Base-by-base conservation (phyloP, 2,329 filamentous ascomycete species). In the Microthyrium microscopicum region DNA sequence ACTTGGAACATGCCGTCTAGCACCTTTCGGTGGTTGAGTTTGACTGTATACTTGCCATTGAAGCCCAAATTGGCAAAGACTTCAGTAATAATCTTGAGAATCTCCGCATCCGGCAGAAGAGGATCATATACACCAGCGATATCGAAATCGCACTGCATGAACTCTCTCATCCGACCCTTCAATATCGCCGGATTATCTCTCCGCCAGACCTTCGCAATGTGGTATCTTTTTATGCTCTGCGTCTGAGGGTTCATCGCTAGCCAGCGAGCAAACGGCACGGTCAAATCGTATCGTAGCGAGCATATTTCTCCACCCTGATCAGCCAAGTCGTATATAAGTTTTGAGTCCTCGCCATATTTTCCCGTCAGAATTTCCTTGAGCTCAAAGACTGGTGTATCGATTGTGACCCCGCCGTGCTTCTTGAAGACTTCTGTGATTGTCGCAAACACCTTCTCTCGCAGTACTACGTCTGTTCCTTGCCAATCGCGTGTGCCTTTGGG, bases 71-170 rank as follows among this genome's bases (percentile, higher is more conserved):
- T 70, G 44, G 87, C 72, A 48, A 94, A 92, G 26, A 92, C 78
- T 52, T 94, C 84, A 46, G 72, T 74, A 31, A 81, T 71, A 43
- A 94, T 84, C 37, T 78, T 70, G 45, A 95, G 60, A 38, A 93
- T 77, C 59, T 94, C 85, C 24, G 84, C 80, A 50, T 94, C 87
- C 36, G 85, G 82, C 18, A 93, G 68, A 84, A 94, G 93, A 34
- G 81, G 59, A 52, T 93, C 87, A 60, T 83, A 91, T 26, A 61
- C 20, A 40, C 85, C 84, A 9, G 85, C 85, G 57, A 94, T 87
- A 52, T 94, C 85, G 50, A 94, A 91, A 58, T 95, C 87, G 61
- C 85, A 94, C 57, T 94, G 85, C 61, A 91, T 93, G 57, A 93
- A 93, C 58, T 94, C 87, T 49, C 87, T 72, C 78, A 93, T 89